Conservation (phyloP, 164 flowering plant genomes). For the Kingdonia uniflora region DNA sequence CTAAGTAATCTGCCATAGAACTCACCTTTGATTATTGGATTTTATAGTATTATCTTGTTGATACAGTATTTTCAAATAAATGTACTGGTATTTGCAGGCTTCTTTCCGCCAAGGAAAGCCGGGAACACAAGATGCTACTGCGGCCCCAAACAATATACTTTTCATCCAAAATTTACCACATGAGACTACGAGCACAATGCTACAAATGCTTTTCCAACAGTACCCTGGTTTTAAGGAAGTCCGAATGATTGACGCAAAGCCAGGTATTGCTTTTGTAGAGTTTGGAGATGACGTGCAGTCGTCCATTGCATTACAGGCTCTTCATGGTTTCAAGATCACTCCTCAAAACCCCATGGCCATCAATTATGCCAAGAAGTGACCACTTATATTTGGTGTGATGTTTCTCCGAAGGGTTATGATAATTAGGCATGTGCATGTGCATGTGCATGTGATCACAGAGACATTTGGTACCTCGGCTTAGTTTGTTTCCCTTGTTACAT, state of each 20-base stretch:
- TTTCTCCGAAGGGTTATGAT: neutral
- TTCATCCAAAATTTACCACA: conserved; percentile 88
- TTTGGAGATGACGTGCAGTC: conserved; percentile 82
- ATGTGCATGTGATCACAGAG: too few species aligned
- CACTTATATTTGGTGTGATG: conserved; percentile 1
- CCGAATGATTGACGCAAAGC: conserved; percentile 89
- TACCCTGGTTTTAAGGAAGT: conserved; percentile 93
- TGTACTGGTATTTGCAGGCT: conserved; percentile 41
- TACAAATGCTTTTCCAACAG: conserved; percentile 75
- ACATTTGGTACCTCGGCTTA: too few species aligned
- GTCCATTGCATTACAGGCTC: conserved; percentile 78
- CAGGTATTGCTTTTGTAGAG: conserved; percentile 98
- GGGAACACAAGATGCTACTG: conserved; percentile 37
- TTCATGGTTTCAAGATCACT: conserved; percentile 83
- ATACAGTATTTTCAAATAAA: too few species aligned
- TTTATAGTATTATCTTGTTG: too few species aligned
- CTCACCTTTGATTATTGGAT: too few species aligned
- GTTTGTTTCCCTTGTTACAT: too few species aligned
- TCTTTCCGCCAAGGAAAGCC: conserved; percentile 46
- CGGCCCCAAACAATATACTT: conserved; percentile 79
- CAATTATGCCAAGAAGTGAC: conserved; percentile 74
- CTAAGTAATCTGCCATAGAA: too few species aligned
- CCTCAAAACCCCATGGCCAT: conserved; percentile 78
- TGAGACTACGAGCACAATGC: conserved; percentile 73
- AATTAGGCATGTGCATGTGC: too few species aligned